phyloP scores from a whole-genome alignment of 768 basidiomycete species.

The Agaricus sinodeliciosus region DNA sequence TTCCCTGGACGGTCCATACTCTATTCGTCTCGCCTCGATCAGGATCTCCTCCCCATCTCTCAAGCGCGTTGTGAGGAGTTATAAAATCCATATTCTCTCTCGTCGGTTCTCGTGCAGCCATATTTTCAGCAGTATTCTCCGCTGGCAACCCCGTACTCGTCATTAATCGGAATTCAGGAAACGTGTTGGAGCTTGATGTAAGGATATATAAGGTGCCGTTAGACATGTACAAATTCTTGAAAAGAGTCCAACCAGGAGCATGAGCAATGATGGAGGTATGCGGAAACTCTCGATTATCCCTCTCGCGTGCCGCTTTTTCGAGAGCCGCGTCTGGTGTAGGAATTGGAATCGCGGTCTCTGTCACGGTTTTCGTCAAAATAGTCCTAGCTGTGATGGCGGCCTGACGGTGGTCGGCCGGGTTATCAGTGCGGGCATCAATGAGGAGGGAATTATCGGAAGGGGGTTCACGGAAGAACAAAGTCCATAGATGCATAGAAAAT shows the following conservation, averaged over 20 bases:
- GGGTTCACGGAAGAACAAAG: constrained; percentile 26
- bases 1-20: constrained; percentile 62
- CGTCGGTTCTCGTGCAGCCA: constrained; percentile 61
- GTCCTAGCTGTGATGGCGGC: neutral
- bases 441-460: constrained; percentile 23
- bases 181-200: constrained; percentile 25
- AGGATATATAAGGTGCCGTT: constrained; percentile 77
- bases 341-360: neutral
- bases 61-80: constrained; percentile 49
- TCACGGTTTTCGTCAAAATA: neutral
- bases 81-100: constrained; percentile 55
- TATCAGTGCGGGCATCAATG: constrained; percentile 20
- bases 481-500: constrained; percentile 46
- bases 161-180: constrained; percentile 50
- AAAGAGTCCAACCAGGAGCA: constrained; percentile 81
- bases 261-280: constrained; percentile 55
- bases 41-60: constrained; percentile 48
- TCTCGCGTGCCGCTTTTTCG: constrained; percentile 9
- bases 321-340: too few species aligned
- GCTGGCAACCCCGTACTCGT: constrained; percentile 62
- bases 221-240: constrained; percentile 77
- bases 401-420: neutral
- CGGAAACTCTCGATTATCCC: constrained; percentile 29
- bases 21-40: constrained; percentile 13
- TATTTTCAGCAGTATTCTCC: constrained; percentile 55